Base-by-base conservation (phyloP, 2,329 filamentous ascomycete genomes). In the Hortaea werneckii region DNA sequence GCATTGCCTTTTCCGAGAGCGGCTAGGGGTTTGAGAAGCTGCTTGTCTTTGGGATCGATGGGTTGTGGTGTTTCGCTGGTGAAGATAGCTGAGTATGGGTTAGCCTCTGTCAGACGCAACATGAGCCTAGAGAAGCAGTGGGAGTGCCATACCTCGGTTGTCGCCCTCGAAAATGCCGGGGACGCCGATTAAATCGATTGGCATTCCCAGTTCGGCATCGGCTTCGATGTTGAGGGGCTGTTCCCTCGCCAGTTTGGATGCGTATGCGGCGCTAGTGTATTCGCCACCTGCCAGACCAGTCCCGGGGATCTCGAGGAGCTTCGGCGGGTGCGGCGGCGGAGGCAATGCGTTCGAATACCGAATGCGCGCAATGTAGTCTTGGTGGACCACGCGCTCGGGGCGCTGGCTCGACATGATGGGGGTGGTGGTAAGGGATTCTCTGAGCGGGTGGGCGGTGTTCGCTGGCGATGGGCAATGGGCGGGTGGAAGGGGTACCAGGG, bases 141-240 rank as follows among this genome's bases (percentile, higher is more conserved):
- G 20, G 4, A 20, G 32, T 12, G 9, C 63, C 72, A 50, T 75
- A 95, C 89, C 87, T 69, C 84, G 84, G 72, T 96, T 90, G 65
- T 96, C 88, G 48, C 89, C 90, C 59, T 96, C 83, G 61, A 96
- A 95, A 47, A 96, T 82, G 29, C 89, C 88, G 5, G 90, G 90
- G 71, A 96, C 87, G 59, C 92, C 92, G 47, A 96, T 85, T 56
- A 98, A 71, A 65, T 96, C 90, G 62, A 98, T 80, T 49, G 89
- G 88, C 92, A 98, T 96, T 47, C 92, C 92, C 57, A 96, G 78
- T 72, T 98, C 92, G 6, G 89, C 92, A 77, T 98, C 92, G 29
- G 88, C 88, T 68, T 98, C 92, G 50, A 98, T 92, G 62, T 95
- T 96, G 41, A 95, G 74, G 43, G 90, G 86, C 71, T 96, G 92